These are phyloP conservation scores for Poa annua DNA, from an alignment of 176 grass and related monocot genomes.

Conservation along the genomic window DNA sequence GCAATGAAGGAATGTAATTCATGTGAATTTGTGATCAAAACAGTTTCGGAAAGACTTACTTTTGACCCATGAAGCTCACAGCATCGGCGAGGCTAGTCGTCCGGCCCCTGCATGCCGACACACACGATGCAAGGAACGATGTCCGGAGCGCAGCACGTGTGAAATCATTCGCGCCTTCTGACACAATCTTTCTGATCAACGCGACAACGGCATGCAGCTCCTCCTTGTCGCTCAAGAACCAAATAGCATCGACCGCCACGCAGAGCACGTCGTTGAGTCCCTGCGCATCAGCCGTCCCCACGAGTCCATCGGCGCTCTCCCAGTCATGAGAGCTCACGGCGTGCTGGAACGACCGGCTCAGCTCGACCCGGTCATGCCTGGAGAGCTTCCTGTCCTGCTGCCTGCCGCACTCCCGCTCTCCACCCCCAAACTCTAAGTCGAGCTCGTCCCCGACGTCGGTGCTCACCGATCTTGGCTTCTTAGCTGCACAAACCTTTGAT, in stretches of 20 bases:
- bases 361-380: constrained; percentile 73
- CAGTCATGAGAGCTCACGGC: constrained; percentile 75
- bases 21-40: constrained; percentile 12
- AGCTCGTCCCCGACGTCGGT: constrained; percentile 62
- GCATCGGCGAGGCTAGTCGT: constrained; percentile 76
- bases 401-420: constrained; percentile 53
- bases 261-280: constrained; percentile 92
- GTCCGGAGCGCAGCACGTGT: constrained; percentile 82
- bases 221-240: constrained; percentile 78
- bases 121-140: constrained; percentile 89
- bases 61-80: constrained; percentile 90
- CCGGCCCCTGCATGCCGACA: constrained; percentile 82
- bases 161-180: constrained; percentile 78
- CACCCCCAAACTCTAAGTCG: constrained; percentile 53
- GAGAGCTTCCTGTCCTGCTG: constrained; percentile 77
- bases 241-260: constrained; percentile 80
- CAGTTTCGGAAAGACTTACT: constrained; percentile 48
- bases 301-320: constrained; percentile 58
- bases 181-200: constrained; percentile 85
- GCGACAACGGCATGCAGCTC: constrained; percentile 65
- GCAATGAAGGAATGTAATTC: constrained; percentile 9
- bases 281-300: constrained; percentile 62
- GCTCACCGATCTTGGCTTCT: constrained; percentile 66
- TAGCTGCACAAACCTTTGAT: constrained; percentile 45
- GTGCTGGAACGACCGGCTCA: constrained; percentile 73